Conservation (phyloP, 2,329 filamentous ascomycete species). For the Monosporascus ibericus region DNA sequence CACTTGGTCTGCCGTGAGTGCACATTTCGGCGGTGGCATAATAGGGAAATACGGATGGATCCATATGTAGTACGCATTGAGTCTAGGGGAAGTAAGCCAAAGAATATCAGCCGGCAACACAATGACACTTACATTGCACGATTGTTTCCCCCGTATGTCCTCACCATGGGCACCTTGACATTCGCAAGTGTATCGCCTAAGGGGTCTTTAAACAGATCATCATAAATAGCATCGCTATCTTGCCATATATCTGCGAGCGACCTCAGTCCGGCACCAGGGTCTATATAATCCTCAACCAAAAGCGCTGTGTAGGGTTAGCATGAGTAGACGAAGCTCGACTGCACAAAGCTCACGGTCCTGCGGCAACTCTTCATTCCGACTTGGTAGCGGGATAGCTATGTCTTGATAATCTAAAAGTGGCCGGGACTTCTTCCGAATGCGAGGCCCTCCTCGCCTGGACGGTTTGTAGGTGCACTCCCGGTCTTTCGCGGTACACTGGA, state of each 20-base stretch:
- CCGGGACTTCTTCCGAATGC: conserved; percentile 33
- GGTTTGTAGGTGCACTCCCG: conserved; percentile 38
- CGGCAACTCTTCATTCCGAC: conserved; percentile 23
- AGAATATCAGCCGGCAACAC: neutral
- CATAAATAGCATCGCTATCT: conserved; percentile 43
- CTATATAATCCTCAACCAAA: conserved; percentile 33
- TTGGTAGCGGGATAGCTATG: conserved; percentile 18
- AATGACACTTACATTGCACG: conserved; percentile 30
- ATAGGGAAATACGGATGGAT: conserved; percentile 46
- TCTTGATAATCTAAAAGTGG: conserved; percentile 23
- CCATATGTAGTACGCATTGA: conserved; percentile 47
- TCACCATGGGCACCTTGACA: conserved; percentile 28
- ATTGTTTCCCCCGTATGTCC: conserved; percentile 35
- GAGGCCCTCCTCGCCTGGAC: conserved; percentile 37
- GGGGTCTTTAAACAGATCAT: conserved; percentile 32
- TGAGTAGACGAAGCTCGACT: neutral
- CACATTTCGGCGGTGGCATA: conserved; percentile 34
- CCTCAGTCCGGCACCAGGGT: conserved; percentile 41
- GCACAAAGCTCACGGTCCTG: conserved; percentile 22
- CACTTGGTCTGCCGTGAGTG: conserved; percentile 26
- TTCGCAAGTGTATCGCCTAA: conserved; percentile 9
- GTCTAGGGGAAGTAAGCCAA: conserved; percentile 18
- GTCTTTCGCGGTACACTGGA: conserved; percentile 32
- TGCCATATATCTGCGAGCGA: conserved; percentile 38
- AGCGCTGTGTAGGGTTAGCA: conserved; percentile 13